Percentiles rank a stretch among this genome's conserved stretches.
Conservation (phyloP, 257 asterid species). For the Gentiana dahurica region DNA sequence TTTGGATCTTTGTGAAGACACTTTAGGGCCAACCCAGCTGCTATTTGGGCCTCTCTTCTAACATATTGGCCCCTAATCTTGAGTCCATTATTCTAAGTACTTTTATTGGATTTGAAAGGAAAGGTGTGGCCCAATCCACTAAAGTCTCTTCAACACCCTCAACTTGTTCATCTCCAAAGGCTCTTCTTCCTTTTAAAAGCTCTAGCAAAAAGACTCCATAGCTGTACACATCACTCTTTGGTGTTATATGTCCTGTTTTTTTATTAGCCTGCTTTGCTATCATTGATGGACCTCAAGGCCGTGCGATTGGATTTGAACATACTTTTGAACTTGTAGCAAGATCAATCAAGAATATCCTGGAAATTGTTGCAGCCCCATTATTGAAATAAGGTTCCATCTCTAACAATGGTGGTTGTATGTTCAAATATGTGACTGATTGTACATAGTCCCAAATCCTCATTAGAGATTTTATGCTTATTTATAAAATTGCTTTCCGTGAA, state of each 20-base stretch:
- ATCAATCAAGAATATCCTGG: conserved; percentile 54
- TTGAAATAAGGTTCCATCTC: conserved; percentile 65
- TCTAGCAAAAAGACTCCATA: conserved; percentile 36
- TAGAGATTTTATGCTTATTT: too few species aligned
- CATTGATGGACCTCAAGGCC: conserved; percentile 93
- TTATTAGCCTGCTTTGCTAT: conserved; percentile 89
- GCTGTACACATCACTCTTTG: conserved; percentile 39
- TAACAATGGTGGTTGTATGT: conserved; percentile 68
- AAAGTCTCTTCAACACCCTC: conserved; percentile 44
- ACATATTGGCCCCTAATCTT: conserved; percentile 57
- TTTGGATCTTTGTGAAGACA: conserved; percentile 42
- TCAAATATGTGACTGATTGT: neutral
- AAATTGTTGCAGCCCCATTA: conserved; percentile 69
- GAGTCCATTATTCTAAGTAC: conserved; percentile 65
- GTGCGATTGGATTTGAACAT: conserved; percentile 84
- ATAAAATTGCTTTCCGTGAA: too few species aligned
- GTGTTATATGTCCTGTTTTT: conserved; percentile 30
- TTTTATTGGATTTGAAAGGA: conserved; percentile 31
- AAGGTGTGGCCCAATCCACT: conserved; percentile 64
- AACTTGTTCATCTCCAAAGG: conserved; percentile 40
- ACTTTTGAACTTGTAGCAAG: conserved; percentile 71
- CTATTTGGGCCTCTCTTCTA: conserved; percentile 43
- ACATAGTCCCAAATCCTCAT: too few species aligned
- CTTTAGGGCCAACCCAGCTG: conserved; percentile 35
- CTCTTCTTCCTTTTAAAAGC: conserved; percentile 34